phyloP scores from a whole-genome alignment of 2,329 filamentous ascomycete species.

The Aspergillus pseudoterreus region DNA sequence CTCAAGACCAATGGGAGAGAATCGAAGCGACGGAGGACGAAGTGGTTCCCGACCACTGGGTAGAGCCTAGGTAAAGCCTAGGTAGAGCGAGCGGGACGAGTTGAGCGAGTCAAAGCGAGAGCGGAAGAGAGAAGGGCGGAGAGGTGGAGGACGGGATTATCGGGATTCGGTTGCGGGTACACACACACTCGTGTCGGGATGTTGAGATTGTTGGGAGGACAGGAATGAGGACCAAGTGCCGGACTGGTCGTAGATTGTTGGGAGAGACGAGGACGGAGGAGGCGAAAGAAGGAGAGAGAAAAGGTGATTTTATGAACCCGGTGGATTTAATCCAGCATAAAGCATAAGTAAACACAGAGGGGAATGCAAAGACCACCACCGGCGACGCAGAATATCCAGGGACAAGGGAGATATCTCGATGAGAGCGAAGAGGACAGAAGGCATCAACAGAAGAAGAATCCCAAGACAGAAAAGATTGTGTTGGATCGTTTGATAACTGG shows the following conservation, averaged over 20 bases:
- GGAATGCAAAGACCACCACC: neutral
- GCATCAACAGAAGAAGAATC: too few relatives aligned
- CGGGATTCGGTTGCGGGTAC: slow-evolving; percentile 10
- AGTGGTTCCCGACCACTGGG: slow-evolving; percentile 15
- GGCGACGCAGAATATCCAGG: neutral
- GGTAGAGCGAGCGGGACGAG: too few relatives aligned
- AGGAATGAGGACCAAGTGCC: neutral
- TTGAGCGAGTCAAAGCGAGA: too few relatives aligned
- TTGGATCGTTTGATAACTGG: neutral
- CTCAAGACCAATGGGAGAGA: neutral
- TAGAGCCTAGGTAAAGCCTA: too few relatives aligned
- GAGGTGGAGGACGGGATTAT: neutral
- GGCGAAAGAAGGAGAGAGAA: neutral
- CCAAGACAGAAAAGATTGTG: neutral
- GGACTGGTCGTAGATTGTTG: slow-evolving; percentile 1
- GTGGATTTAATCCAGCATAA: neutral
- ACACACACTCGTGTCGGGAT: neutral
- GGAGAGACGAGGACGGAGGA: neutral
- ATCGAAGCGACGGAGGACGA: neutral
- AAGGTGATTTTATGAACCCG: neutral
- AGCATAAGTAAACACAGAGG: neutral
- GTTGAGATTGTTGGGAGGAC: slow-evolving; percentile 1
- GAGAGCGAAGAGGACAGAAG: neutral
- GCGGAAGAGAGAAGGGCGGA: too few relatives aligned
- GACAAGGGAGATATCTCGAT: neutral